Percentiles rank a stretch among this genome's conserved stretches.
phyloP scores from a whole-genome alignment of 1,284 basidiomycete species.

The Ceratobasidium sp. region DNA sequence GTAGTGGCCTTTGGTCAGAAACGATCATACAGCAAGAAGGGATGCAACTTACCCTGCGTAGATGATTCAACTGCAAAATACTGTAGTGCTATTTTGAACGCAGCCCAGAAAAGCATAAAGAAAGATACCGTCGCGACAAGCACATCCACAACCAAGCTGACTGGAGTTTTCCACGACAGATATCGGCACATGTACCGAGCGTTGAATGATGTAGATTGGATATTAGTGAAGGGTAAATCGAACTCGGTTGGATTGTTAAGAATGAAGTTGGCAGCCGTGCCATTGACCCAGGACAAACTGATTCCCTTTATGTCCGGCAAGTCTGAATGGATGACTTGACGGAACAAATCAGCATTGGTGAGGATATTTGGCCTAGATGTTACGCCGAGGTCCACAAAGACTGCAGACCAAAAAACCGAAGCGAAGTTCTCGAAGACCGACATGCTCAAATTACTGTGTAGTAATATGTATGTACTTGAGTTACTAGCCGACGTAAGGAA shows the following conservation, averaged over 20 bases:
- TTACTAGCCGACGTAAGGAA: neutral
- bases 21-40: neutral
- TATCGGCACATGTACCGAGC: neutral
- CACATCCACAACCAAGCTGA: neutral
- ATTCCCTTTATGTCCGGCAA: neutral
- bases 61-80: conserved; percentile 1
- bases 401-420: neutral
- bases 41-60: neutral
- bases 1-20: neutral
- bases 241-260: neutral
- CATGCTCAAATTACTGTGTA: neutral
- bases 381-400: neutral
- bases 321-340: neutral
- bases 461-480: neutral
- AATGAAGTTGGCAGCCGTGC: neutral
- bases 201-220: neutral
- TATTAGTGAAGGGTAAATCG: neutral
- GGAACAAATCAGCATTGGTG: neutral
- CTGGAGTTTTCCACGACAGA: conserved; percentile 5
- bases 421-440: conserved; percentile 4
- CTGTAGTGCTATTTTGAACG: neutral
- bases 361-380: neutral
- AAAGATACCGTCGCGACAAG: neutral
- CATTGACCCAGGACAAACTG: neutral
- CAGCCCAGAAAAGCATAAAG: neutral